These are phyloP conservation scores for Tuber brumale DNA, from an alignment of 495 filamentous ascomycete genomes.

Conservation along the genomic window DNA sequence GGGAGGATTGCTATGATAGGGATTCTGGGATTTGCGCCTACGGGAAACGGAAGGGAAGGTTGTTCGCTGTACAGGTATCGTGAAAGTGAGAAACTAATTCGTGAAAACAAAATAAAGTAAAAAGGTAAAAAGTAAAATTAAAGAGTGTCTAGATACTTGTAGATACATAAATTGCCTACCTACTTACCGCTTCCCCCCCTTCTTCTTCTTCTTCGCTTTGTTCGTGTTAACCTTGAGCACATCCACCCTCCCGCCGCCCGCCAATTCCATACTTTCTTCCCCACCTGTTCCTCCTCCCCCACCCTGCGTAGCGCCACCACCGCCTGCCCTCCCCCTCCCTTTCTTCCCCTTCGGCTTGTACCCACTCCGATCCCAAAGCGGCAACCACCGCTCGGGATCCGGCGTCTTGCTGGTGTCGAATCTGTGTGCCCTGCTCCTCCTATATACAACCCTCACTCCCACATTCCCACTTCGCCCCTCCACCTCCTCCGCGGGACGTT, in stretches of 20 bases:
- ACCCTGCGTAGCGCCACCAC: slow-evolving; percentile 66
- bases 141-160: background rate
- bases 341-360: slow-evolving; percentile 89
- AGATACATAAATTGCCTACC: slow-evolving; percentile 11
- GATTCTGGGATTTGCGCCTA: background rate
- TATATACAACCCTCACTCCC: slow-evolving; percentile 54
- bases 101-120: background rate
- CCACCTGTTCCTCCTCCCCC: slow-evolving; percentile 84
- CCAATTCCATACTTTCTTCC: slow-evolving; percentile 58
- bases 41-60: no score
- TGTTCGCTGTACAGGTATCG: no score
- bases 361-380: slow-evolving; percentile 75
- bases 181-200: slow-evolving; percentile 58
- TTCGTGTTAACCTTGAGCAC: slow-evolving; percentile 53
- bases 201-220: slow-evolving; percentile 63
- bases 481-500: slow-evolving; percentile 54
- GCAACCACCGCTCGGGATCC: slow-evolving; percentile 90
- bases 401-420: slow-evolving; percentile 66
- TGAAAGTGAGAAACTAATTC: background rate
- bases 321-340: slow-evolving; percentile 80
- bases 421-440: slow-evolving; percentile 63
- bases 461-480: slow-evolving; percentile 39
- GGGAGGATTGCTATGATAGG: no score
- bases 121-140: background rate
- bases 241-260: slow-evolving; percentile 56